A percentile compares a stretch with the other conserved stretches of the same genome.
Conservation (phyloP, 176 grass and related monocot species). For the Rhynchospora breviuscula region DNA sequence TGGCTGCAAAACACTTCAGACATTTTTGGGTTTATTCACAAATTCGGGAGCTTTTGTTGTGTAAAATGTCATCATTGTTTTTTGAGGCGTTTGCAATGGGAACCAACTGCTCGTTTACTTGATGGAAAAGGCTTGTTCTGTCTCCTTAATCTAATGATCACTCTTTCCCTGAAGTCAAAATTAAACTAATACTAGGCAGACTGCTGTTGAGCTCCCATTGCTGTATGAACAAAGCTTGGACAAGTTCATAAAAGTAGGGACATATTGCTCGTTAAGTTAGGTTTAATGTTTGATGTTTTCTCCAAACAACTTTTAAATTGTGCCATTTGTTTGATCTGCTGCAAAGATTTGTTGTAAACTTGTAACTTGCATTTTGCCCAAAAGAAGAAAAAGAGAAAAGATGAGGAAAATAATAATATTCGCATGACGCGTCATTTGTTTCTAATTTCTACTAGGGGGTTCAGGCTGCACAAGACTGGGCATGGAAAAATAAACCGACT, state of each 20-base stretch:
- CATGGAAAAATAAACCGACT: conserved; percentile 65
- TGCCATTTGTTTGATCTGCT: neutral
- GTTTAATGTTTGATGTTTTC: neutral
- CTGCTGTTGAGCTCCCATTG: neutral
- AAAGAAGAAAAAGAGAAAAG: too few species aligned
- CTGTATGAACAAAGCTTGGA: neutral
- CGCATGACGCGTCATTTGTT: neutral
- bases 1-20: neutral
- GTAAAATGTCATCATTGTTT: neutral
- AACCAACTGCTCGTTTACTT: neutral
- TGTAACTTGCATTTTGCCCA: neutral
- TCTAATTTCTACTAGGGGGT: conserved; percentile 45
- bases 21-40: neutral
- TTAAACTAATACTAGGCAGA: neutral
- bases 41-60: neutral
- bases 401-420: too few species aligned
- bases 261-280: neutral
- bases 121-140: neutral
- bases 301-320: conserved; percentile 11
- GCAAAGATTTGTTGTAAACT: neutral
- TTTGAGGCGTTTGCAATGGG: neutral
- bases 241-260: neutral
- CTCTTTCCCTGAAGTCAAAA: neutral
- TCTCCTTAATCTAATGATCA: neutral
- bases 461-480: conserved; percentile 63